Evolutionary conservation across 306 rosid species (phyloP), one percentile per base, ranked within the genome.

Genomic region (Pueraria montana): DNA sequence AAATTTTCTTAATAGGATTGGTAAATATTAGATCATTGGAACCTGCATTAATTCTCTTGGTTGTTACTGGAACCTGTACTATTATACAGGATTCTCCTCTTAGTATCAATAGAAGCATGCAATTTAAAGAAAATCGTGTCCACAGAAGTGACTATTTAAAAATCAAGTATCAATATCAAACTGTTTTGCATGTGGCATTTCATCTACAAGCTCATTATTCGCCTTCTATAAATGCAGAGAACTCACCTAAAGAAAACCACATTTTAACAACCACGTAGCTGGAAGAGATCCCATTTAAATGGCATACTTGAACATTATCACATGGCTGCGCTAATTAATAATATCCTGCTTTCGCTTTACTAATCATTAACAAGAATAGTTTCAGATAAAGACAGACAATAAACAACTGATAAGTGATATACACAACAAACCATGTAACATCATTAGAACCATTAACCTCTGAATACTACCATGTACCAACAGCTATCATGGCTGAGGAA

Each of bases 241-340:
- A 71, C 20, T 16, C 50, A 36, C 18, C n/a, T 27, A 12, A 59
- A 32, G 78, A 70, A 70, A 71, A 66, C 74, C 52, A 55, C 59
- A 58, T 70, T 63, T 61, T 34, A 70, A 62, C 83, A 71, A 72
- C 83, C 75, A 16, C 53, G 30, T 27, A 43, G 78, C 75, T 82
- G 75, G 40, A 73, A 36, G 9, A 23, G 48, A 50, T 52, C 17
- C n/a, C 56, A 36, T n/a, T 24, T 53, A 40, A 74, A 72, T 18
- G 66, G 12, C 52, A 55, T 3, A 65, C 17, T 50, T 63, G 64
- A 40, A 53, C 34, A 63, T 74, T 6, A 27, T 78, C 80, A 63
- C 76, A 78, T 84, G 80, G 70, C 24, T 58, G 76, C 45, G 4
- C 23, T 53, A 14, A 64, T 71, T 36, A 62, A 61, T 78, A 43